phyloP scores from a whole-genome alignment of 805 yeast species.

The Ogataea ramenticola region DNA sequence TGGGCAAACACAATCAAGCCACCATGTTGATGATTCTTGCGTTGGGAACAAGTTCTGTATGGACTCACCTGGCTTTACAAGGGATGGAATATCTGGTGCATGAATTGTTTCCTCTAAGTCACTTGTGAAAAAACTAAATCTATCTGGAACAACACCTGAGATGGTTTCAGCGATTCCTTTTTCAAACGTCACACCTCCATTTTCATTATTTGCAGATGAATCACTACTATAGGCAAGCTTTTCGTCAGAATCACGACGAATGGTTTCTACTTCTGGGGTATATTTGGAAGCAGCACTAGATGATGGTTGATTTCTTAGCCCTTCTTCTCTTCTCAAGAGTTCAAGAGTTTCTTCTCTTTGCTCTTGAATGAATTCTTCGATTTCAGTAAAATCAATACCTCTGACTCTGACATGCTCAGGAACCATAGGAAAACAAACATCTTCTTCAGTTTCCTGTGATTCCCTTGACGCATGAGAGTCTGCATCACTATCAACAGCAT shows the following conservation, averaged over 20 bases:
- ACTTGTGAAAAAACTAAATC: conserved; percentile 79
- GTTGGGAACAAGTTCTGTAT: conserved; percentile 64
- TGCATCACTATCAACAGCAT: conserved; percentile 49
- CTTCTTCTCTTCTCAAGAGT: conserved; percentile 27
- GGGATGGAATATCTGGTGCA: conserved; percentile 77
- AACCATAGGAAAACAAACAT: conserved; percentile 93
- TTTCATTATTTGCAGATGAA: background rate
- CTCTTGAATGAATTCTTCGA: conserved; percentile 71
- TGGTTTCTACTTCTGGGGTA: conserved; percentile 35
- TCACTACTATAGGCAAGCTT: background rate
- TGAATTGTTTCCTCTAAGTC: conserved; percentile 83
- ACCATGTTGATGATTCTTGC: conserved; percentile 71
- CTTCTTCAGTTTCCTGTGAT: conserved; percentile 91
- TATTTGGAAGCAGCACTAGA: conserved; percentile 54
- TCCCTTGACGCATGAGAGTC: conserved; percentile 70
- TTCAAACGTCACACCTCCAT: conserved; percentile 1
- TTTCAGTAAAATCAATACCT: conserved; percentile 87
- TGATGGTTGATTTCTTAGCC: conserved; percentile 26
- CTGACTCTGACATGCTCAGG: conserved; percentile 52
- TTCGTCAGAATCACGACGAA: background rate
- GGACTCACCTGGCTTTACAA: conserved; percentile 58
- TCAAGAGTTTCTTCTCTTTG: conserved; percentile 43
- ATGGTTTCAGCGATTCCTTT: conserved; percentile 1
- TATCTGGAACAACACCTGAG: conserved; percentile 40
- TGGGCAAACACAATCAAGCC: conserved; percentile 93